Conservation (phyloP, 768 basidiomycete genomes). For the Tulasnella sp. region DNA sequence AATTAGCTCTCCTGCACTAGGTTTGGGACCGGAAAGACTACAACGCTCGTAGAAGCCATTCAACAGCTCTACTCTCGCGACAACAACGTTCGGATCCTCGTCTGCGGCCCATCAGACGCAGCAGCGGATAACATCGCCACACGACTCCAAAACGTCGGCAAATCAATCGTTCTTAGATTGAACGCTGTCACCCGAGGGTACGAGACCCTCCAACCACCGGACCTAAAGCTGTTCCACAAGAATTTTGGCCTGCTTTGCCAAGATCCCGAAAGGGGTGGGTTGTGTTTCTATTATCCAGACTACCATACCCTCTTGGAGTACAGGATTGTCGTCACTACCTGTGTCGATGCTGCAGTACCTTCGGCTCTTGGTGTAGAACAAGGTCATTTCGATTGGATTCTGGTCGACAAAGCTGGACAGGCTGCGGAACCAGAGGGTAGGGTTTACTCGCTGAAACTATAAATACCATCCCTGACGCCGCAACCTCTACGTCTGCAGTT, state of each 20-base stretch:
- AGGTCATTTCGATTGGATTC: slow-evolving; percentile 57
- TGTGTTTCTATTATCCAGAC: not conserved
- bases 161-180: not conserved
- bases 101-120: slow-evolving; percentile 25
- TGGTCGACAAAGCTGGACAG: slow-evolving; percentile 63
- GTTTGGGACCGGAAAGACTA: slow-evolving; percentile 27
- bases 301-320: slow-evolving; percentile 34
- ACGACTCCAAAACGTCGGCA: not conserved
- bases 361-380: slow-evolving; percentile 46
- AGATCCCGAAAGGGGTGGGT: not conserved
- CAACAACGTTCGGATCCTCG: slow-evolving; percentile 12
- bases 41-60: slow-evolving; percentile 24
- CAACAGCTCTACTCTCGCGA: slow-evolving; percentile 8
- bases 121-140: slow-evolving; percentile 26
- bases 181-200: not conserved
- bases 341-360: slow-evolving; percentile 49
- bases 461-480: no score
- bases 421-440: slow-evolving; percentile 52
- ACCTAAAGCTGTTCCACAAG: not conserved
- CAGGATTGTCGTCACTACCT: slow-evolving; percentile 55
- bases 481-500: slow-evolving; percentile 23
- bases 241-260: not conserved
- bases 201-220: not conserved
- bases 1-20: not conserved
- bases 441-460: no score